A percentile compares a stretch with the other conserved stretches of the same genome.
These are phyloP conservation scores for Clathrus columnatus DNA, from an alignment of 768 basidiomycete species.

Conservation along the genomic window DNA sequence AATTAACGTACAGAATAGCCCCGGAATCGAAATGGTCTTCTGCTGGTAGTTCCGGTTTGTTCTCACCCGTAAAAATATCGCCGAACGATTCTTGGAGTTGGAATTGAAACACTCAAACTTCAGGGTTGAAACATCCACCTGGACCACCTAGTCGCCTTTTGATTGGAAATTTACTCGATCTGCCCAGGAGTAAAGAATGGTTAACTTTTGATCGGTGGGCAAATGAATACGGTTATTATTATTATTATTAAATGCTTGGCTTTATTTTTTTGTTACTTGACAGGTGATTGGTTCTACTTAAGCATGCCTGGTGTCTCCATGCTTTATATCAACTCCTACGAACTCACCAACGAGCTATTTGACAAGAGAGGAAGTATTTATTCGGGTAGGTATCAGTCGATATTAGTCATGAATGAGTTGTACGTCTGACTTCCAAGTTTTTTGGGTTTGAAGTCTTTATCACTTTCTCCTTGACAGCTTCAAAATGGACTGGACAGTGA, in stretches of 20 bases:
- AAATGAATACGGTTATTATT: background rate
- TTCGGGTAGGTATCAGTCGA: conserved; percentile 13
- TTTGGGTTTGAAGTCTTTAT: background rate
- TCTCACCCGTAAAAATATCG: too few species aligned
- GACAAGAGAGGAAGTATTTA: conserved; percentile 15
- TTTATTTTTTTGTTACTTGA: background rate
- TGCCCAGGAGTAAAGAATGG: background rate
- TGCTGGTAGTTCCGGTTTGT: too few species aligned
- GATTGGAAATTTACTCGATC: background rate
- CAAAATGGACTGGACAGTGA: conserved; percentile 39
- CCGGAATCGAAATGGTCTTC: too few species aligned
- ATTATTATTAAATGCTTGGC: background rate
- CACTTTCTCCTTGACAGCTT: background rate
- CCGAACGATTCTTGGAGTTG: too few species aligned
- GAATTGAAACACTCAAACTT: background rate
- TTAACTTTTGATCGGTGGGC: background rate
- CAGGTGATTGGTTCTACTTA: conserved; percentile 16
- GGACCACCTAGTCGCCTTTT: background rate
- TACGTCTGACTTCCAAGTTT: background rate
- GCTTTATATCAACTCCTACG: conserved; percentile 12
- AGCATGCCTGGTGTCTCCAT: conserved; percentile 7
- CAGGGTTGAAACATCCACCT: background rate
- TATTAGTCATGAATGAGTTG: conserved; percentile 15
- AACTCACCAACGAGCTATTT: conserved; percentile 15
- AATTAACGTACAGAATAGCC: too few species aligned